A percentile compares a stretch with the other conserved stretches of the same genome.
phyloP scores from a whole-genome alignment of 345 rosid species.

The Populus ilicifolia region DNA sequence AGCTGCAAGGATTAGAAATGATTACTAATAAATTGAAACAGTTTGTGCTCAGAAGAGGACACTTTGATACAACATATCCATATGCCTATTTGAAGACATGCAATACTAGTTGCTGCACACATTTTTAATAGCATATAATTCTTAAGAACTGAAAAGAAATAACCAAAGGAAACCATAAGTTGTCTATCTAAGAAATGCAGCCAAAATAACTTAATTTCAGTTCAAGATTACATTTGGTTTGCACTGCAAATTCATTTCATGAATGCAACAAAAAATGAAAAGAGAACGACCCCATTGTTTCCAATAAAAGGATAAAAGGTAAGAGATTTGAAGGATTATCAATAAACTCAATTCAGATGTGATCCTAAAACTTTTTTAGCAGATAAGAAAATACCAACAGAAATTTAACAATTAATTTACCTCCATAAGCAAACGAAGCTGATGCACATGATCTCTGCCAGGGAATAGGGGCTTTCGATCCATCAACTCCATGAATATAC shows the following conservation, averaged over 20 bases:
- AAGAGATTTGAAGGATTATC: background rate
- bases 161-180: background rate
- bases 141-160: background rate
- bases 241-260: background rate
- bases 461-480: constrained; percentile 83
- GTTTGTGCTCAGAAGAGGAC: background rate
- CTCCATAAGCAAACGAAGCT: constrained; percentile 82
- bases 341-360: background rate
- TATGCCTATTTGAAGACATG: background rate
- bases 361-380: background rate
- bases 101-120: background rate
- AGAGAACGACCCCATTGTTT: background rate
- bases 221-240: background rate
- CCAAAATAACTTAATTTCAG: background rate
- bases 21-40: constrained; percentile 12
- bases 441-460: constrained; percentile 81
- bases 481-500: constrained; percentile 82
- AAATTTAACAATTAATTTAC: constrained; percentile 32
- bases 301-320: background rate
- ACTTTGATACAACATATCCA: background rate
- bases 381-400: background rate
- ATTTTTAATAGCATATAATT: background rate
- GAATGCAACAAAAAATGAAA: background rate
- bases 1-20: constrained; percentile 45
- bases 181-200: background rate